Conservation (phyloP, 2,329 filamentous ascomycete genomes). For the Aspergillus texensis region DNA sequence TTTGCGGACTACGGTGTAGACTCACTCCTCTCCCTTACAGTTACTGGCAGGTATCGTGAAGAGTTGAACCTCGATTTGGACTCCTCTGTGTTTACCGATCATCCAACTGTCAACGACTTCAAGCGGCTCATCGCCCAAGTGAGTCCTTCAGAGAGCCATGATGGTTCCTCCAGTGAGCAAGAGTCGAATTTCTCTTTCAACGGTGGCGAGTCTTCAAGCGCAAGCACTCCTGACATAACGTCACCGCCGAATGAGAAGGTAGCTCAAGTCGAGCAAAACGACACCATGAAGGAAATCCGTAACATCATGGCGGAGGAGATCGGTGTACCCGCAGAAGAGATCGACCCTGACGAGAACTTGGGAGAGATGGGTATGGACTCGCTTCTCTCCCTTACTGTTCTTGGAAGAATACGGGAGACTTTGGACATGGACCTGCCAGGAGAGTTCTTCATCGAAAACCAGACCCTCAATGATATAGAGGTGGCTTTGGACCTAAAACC, state of each 20-base stretch:
- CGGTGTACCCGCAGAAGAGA: slow-evolving; percentile 44
- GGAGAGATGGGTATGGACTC: slow-evolving; percentile 51
- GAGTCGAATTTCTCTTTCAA: slow-evolving; percentile 33
- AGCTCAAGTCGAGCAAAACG: slow-evolving; percentile 27
- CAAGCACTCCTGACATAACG: slow-evolving; percentile 36
- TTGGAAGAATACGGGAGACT: slow-evolving; percentile 48
- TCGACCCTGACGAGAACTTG: slow-evolving; percentile 44
- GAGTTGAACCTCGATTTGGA: slow-evolving; percentile 62
- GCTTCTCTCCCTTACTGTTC: slow-evolving; percentile 48
- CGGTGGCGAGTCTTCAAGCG: slow-evolving; percentile 32
- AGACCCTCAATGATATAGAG: slow-evolving; percentile 44
- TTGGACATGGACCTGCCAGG: slow-evolving; percentile 45
- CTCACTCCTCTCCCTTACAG: slow-evolving; percentile 63
- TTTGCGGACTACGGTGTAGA: slow-evolving; percentile 66
- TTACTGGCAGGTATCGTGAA: slow-evolving; percentile 64
- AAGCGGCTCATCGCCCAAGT: slow-evolving; percentile 55
- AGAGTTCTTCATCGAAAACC: slow-evolving; percentile 49
- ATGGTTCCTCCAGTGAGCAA: slow-evolving; percentile 32
- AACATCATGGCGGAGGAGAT: slow-evolving; percentile 48
- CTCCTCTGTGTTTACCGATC: slow-evolving; percentile 62
- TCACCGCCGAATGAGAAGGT: slow-evolving; percentile 32
- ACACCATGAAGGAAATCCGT: slow-evolving; percentile 44
- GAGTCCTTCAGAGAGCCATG: slow-evolving; percentile 35
- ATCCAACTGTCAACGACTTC: slow-evolving; percentile 62
- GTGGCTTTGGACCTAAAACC: slow-evolving; percentile 43